Evolutionary conservation across 768 basidiomycete species (phyloP).

Genomic region (Kwoniella newhampshirensis): DNA sequence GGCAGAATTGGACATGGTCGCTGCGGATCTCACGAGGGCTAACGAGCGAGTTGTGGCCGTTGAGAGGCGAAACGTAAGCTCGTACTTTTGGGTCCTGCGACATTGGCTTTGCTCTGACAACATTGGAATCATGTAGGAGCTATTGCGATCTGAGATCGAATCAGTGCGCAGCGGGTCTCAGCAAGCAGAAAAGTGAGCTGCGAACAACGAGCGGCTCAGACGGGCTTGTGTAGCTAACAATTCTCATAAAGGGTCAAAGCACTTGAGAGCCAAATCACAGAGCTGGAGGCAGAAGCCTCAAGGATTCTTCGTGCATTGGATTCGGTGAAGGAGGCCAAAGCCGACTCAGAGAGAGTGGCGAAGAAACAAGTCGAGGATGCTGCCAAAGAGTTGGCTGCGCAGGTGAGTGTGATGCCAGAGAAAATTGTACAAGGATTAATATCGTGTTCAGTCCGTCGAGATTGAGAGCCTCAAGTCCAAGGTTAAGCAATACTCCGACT

Average conservation of each 20-base stretch:
- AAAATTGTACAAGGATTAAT: constrained; percentile 1
- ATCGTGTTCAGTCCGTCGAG: constrained; percentile 60
- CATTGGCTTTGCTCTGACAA: neutral
- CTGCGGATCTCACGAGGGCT: constrained; percentile 90
- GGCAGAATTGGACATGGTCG: constrained; percentile 91
- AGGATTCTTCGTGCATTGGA: constrained; percentile 66
- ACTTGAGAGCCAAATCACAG: constrained; percentile 70
- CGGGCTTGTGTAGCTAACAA: constrained; percentile 2
- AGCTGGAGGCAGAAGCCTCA: constrained; percentile 74
- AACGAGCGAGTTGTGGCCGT: constrained; percentile 88
- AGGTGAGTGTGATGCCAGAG: constrained; percentile 55
- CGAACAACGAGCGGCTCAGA: neutral
- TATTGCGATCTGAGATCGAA: constrained; percentile 94
- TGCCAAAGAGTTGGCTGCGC: constrained; percentile 60
- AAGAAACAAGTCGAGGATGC: constrained; percentile 65
- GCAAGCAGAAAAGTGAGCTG: constrained; percentile 43
- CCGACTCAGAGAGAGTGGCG: constrained; percentile 59
- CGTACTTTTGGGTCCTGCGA: neutral
- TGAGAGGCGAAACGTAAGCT: constrained; percentile 81
- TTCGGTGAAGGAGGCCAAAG: constrained; percentile 61
- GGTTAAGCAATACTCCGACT: constrained; percentile 74
- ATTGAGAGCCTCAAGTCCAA: constrained; percentile 67
- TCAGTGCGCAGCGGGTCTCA: constrained; percentile 69
- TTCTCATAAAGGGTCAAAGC: constrained; percentile 61
- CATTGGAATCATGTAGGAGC: constrained; percentile 61